Percentiles rank a stretch among this genome's conserved stretches.
Evolutionary conservation across 345 rosid species (phyloP).

Genomic region (Cardamine resedifolia): DNA sequence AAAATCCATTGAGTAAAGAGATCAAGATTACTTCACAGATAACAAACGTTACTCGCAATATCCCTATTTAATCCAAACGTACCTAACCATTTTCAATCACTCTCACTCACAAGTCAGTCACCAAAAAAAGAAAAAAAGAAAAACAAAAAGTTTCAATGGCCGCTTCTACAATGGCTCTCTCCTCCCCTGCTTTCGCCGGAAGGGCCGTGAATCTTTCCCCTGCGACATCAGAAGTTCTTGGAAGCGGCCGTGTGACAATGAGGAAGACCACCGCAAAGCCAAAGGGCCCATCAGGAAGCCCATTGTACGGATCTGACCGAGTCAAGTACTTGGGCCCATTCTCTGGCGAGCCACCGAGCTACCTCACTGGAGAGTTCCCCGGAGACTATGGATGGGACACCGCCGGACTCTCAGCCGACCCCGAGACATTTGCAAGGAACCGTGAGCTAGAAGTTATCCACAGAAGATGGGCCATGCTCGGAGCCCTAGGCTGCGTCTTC

Average conservation of each 20-base stretch:
- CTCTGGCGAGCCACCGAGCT: slow-evolving; percentile 55
- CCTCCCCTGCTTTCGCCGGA: slow-evolving; percentile 67
- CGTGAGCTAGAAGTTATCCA: slow-evolving; percentile 58
- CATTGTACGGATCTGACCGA: slow-evolving; percentile 76
- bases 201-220: slow-evolving; percentile 57
- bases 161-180: slow-evolving; percentile 66
- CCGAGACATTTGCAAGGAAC: slow-evolving; percentile 57
- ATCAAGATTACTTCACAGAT: slow-evolving; percentile 47
- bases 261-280: slow-evolving; percentile 47
- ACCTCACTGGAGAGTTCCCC: slow-evolving; percentile 75
- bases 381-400: slow-evolving; percentile 68
- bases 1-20: slow-evolving; percentile 53
- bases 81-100: slow-evolving; percentile 7
- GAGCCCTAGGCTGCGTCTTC: slow-evolving; percentile 56
- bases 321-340: slow-evolving; percentile 83
- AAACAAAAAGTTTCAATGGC: slow-evolving; percentile 43
- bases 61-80: slow-evolving; percentile 34
- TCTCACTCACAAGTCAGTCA: slow-evolving; percentile 30
- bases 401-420: slow-evolving; percentile 54
- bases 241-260: slow-evolving; percentile 62
- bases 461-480: slow-evolving; percentile 53
- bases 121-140: background rate
- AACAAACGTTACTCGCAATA: slow-evolving; percentile 32
- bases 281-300: slow-evolving; percentile 51
- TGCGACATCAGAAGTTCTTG: slow-evolving; percentile 41